Evolutionary conservation across 2,329 filamentous ascomycete genomes (phyloP), one percentile per base, ranked within the genome.

Genomic region (Epichloe gansuensis): DNA sequence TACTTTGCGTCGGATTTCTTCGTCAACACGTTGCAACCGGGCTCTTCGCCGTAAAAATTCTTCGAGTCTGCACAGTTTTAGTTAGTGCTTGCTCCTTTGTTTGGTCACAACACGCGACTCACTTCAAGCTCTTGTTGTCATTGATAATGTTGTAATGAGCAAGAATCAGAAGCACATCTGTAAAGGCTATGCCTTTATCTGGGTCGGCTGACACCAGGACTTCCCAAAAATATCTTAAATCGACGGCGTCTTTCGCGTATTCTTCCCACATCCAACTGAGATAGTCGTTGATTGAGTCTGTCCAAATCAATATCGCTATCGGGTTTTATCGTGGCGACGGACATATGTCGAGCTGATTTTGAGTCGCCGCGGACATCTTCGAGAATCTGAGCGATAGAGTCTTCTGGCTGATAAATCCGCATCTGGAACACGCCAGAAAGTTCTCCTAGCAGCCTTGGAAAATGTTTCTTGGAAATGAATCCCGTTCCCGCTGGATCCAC

Each of bases 101-200:
- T 15, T 15, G 25, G 45, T 45, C n/a, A 17, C 3, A 43, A 41
- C 41, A 13, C 41, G n/a, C 28, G 45, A 68, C 73, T 65, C 72
- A 87, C 84, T 80, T 85, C 63, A 98, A 73, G 68, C 90, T 95
- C 75, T 96, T 96, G 73, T 86, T 96, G 69, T 98, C 93, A 60
- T 85, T 95, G 66, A 98, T 98, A 63, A 98, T 90, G 63, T 97
- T 98, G 76, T 98, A 95, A 69, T 98, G 93, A 37, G 94, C 91
- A 53, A 98, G 75, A 55, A 95, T 94, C 86, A 98, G 93, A 50
- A 98, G 76, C 23, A 96, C 85, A 6, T 86, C 85, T 3, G 89
- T 93, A 67, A 98, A 98, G 0, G 88, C 85, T 55, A 98, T 94
- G 47, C 93, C 93, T 56, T 81, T 80, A 62, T 94, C 88, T 1